Percentiles rank a stretch among this genome's conserved stretches.
Conservation (phyloP, 768 basidiomycete species). For the Melanogaster broomeanus region DNA sequence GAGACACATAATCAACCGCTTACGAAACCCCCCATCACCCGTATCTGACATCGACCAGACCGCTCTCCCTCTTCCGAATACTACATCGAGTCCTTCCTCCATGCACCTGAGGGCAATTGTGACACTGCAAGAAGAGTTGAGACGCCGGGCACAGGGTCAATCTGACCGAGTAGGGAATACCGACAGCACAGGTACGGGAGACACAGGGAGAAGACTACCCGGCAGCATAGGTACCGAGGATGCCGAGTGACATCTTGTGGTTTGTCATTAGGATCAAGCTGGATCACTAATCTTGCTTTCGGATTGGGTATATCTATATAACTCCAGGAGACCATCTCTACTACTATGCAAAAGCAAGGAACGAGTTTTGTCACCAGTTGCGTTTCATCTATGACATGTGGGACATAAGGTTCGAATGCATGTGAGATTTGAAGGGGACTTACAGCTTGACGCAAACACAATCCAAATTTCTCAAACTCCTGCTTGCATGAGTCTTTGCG, state of each 20-base stretch:
- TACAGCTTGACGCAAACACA: constrained; percentile 81
- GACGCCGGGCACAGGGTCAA: constrained; percentile 33
- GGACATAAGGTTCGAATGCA: not conserved
- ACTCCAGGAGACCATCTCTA: constrained; percentile 9
- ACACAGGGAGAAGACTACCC: constrained; percentile 33
- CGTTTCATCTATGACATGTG: constrained; percentile 48
- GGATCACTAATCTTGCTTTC: not conserved
- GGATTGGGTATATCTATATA: constrained; percentile 18
- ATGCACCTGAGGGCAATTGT: constrained; percentile 51
- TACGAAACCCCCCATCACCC: constrained; percentile 55
- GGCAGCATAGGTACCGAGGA: constrained; percentile 30
- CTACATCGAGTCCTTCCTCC: constrained; percentile 54
- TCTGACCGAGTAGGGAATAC: constrained; percentile 19
- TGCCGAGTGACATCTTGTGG: constrained; percentile 17
- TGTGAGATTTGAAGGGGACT: constrained; percentile 33
- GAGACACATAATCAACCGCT: constrained; percentile 50
- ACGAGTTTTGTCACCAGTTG: constrained; percentile 43
- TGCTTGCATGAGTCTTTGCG: constrained; percentile 79
- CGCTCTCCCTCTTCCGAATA: constrained; percentile 60
- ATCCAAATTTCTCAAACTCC: constrained; percentile 83
- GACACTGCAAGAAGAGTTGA: constrained; percentile 46
- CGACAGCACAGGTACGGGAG: constrained; percentile 39
- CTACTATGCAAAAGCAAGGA: constrained; percentile 6
- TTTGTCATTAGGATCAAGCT: not conserved
- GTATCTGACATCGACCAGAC: constrained; percentile 28